These are phyloP conservation scores for Ascochyta lentis DNA, from an alignment of 2,329 filamentous ascomycete genomes.

Conservation along the genomic window DNA sequence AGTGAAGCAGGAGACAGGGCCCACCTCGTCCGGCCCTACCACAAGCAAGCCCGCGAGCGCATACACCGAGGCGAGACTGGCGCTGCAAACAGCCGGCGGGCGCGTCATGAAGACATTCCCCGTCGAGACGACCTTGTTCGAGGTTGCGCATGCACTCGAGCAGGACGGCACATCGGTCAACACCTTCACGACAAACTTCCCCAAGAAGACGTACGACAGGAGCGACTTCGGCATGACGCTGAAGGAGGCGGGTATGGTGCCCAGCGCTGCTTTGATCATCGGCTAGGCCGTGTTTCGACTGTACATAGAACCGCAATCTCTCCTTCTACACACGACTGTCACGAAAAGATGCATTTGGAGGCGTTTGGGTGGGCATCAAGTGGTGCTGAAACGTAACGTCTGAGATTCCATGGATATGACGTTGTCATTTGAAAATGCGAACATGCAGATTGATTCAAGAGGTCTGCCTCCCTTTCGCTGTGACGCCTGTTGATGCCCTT, in stretches of 20 bases:
- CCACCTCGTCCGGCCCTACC: constrained; percentile 56
- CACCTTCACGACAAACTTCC: constrained; percentile 86
- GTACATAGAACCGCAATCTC: not conserved
- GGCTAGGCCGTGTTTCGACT: constrained; percentile 32
- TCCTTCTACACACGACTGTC: not conserved
- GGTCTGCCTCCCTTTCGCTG: not conserved
- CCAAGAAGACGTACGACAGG: constrained; percentile 75
- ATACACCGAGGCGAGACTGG: constrained; percentile 80
- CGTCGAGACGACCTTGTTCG: constrained; percentile 89
- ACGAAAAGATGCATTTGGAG: constrained; percentile 23
- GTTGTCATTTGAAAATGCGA: not conserved
- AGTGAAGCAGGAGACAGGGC: constrained; percentile 55
- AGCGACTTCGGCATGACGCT: constrained; percentile 86
- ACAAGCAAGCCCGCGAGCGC: constrained; percentile 70
- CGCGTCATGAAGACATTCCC: constrained; percentile 87
- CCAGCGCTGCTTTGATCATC: constrained; percentile 87
- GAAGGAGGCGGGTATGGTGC: constrained; percentile 88
- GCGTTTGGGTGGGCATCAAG: constrained; percentile 10
- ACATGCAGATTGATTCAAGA: not conserved
- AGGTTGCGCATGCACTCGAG: constrained; percentile 79
- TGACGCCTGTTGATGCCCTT: not conserved
- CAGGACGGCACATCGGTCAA: constrained; percentile 74
- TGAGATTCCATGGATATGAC: not conserved
- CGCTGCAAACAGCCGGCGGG: constrained; percentile 77
- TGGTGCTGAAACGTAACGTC: not conserved